Evolutionary conservation across 345 rosid genomes (phyloP), one percentile per base, ranked within the genome.

Genomic region (Triadica sebifera): DNA sequence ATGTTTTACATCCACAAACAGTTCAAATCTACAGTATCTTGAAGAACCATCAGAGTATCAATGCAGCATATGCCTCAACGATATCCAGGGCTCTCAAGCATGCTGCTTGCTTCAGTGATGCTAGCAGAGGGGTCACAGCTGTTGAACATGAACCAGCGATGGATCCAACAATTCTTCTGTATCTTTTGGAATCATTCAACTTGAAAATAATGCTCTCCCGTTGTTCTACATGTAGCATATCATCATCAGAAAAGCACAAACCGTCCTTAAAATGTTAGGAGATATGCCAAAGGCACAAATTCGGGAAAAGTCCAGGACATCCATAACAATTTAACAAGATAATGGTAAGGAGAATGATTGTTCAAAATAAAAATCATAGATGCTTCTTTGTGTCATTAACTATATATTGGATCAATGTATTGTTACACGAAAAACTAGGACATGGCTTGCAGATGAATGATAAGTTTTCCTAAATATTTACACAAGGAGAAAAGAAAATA

Each of bases 51-150:
- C 5, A 61, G 63, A 53, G 7, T 17, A 53, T 19, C 41, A 38
- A 58, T 55, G 63, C 4, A 49, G 41, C 7, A 17, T 41, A 34
- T 86, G 92, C 98, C 95, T 92, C 93, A 51, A 94, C 76, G 68
- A 93, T 90, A 76, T 88, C 90, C 72, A 91, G 82, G n/a, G 90
- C 90, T 76, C 84, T 88, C 82, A 94, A 85, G 88, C 94, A 89
- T 51, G 85, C 77, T 29, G 77, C 81, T 77, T 91, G 99, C 71
- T 87, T 80, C 75, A 75, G 66, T 72, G 97, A 91, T 73, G 93
- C 97, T 67, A 94, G 88, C 39, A 92, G 85, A 73, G 99, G 94
- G 11, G 84, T 86, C 74, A 92, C 87, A n/a, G 97, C 82, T 5
- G 79, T 81, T 75, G 93, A 85, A 85, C 99, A 93, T 16, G 93